A percentile compares a stretch with the other conserved stretches of the same genome.
phyloP scores from a whole-genome alignment of 805 yeast species.

The Candida sakaeoensis region DNA sequence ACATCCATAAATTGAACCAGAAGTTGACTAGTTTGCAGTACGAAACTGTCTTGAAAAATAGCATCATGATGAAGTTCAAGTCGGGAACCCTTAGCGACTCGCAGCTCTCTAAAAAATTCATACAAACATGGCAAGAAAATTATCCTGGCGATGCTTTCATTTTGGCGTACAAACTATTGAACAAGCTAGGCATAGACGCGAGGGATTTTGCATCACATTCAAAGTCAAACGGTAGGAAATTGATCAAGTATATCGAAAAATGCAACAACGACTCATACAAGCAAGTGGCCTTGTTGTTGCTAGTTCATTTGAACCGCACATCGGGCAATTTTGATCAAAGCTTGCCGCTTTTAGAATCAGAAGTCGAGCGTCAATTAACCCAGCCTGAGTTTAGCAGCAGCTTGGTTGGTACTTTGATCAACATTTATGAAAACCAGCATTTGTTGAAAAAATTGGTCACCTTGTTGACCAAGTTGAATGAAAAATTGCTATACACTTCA shows the following conservation, averaged over 20 bases:
- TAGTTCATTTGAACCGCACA: slow-evolving; percentile 23
- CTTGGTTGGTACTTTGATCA: slow-evolving; percentile 46
- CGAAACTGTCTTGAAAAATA: slow-evolving; percentile 40
- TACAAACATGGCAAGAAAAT: slow-evolving; percentile 16
- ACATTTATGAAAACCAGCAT: slow-evolving; percentile 47
- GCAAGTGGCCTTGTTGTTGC: slow-evolving; percentile 25
- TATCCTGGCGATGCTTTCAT: slow-evolving; percentile 32
- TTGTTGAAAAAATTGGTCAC: slow-evolving; percentile 26
- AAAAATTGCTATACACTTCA: slow-evolving; percentile 12
- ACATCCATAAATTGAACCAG: slow-evolving; percentile 30
- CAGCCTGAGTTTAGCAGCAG: slow-evolving; percentile 41
- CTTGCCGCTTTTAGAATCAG: slow-evolving; percentile 31
- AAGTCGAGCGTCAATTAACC: slow-evolving; percentile 15
- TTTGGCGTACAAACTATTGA: slow-evolving; percentile 25
- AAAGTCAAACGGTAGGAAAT: slow-evolving; percentile 17
- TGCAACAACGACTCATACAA: no score
- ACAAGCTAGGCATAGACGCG: slow-evolving; percentile 23
- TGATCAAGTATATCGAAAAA: slow-evolving; percentile 16
- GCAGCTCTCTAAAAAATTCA: slow-evolving; percentile 14
- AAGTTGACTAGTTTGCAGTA: slow-evolving; percentile 36
- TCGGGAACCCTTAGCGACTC: slow-evolving; percentile 33
- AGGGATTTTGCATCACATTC: slow-evolving; percentile 21
- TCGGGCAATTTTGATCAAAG: slow-evolving; percentile 27
- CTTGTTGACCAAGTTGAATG: slow-evolving; percentile 15
- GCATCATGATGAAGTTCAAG: slow-evolving; percentile 37